Evolutionary conservation across 352 stramenopile species (phyloP), one percentile per base, ranked within the genome.

Genomic region (Globisporangium polare): DNA sequence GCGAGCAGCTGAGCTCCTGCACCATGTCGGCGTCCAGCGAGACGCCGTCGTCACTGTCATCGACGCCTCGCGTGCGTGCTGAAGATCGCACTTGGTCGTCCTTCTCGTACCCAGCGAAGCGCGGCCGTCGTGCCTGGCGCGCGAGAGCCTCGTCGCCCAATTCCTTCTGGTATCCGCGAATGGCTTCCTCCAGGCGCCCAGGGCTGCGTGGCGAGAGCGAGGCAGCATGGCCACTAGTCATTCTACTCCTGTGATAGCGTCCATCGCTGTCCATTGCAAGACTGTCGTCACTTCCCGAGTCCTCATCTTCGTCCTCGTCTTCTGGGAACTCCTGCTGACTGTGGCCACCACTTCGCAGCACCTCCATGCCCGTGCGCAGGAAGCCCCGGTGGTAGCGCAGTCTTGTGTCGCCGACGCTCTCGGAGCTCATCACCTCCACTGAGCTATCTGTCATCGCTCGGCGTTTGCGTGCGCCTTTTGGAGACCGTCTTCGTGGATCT

Each of bases 281-380:
- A 27, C 53, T 55, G 20, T 73, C 49, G 3, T 63, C 49, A 35
- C 53, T 57, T 5, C 42, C 46, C n/a, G n/a, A n/a, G 0, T 39
- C 33, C 15, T 13, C 33, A 15, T 59, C 56, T 27, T 66, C 51
- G 9, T 67, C 62, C 45, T 60, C 60, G 6, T 70, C 62, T 53
- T 67, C 60, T 3, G 43, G 59, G n/a, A 35, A 24, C 12, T 46
- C 41, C 5, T 46, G 41, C 18, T 51, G 10, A 12, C n/a, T n/a
- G n/a, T 53, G 46, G 13, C 27, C 29, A 3, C 33, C 47, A 4
- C 20, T 51, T 33, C 77, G 76, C 1, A 89, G 54, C 43, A 89
- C 75, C 56, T 89, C 78, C 74, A 90, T 87, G 0, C 82, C 82
- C 0, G 77, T 68, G 6, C 72, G 76, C 7, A 92, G 59, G 41